Percentiles rank a stretch among this genome's conserved stretches.
These are phyloP conservation scores for Fusarium goolgardi DNA, from an alignment of 2,329 filamentous ascomycete genomes.

Conservation along the genomic window DNA sequence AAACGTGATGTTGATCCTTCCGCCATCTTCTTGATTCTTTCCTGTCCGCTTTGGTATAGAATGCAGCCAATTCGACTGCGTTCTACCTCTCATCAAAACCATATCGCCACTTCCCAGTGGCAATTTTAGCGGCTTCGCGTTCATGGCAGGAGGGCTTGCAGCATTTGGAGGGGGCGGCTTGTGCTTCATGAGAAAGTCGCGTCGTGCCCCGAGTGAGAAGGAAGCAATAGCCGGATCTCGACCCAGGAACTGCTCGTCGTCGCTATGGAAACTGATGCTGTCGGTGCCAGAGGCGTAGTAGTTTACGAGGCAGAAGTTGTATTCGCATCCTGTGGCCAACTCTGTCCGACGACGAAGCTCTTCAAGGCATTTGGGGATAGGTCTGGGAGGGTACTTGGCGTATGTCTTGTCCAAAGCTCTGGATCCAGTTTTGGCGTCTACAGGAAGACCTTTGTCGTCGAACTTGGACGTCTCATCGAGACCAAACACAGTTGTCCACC, in stretches of 20 bases:
- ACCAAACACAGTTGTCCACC: constrained; percentile 68
- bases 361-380: constrained; percentile 77
- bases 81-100: constrained; percentile 80
- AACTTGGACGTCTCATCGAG: constrained; percentile 73
- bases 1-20: constrained; percentile 82
- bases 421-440: constrained; percentile 57
- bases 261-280: constrained; percentile 82
- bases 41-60: constrained; percentile 80
- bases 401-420: constrained; percentile 65
- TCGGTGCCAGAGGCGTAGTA: constrained; percentile 84
- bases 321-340: constrained; percentile 71
- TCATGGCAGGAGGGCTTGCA: constrained; percentile 45
- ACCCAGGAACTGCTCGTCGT: constrained; percentile 83
- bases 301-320: constrained; percentile 85
- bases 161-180: constrained; percentile 65
- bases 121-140: constrained; percentile 59
- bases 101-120: constrained; percentile 77
- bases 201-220: constrained; percentile 75
- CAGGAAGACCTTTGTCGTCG: constrained; percentile 54
- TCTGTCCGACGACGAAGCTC: constrained; percentile 72
- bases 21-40: constrained; percentile 70
- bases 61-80: constrained; percentile 82
- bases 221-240: constrained; percentile 77
- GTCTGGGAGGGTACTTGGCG: constrained; percentile 69
- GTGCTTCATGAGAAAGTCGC: constrained; percentile 84